These are phyloP conservation scores for Colletotrichum filicis DNA, from an alignment of 2,329 filamentous ascomycete genomes.

Conservation along the genomic window DNA sequence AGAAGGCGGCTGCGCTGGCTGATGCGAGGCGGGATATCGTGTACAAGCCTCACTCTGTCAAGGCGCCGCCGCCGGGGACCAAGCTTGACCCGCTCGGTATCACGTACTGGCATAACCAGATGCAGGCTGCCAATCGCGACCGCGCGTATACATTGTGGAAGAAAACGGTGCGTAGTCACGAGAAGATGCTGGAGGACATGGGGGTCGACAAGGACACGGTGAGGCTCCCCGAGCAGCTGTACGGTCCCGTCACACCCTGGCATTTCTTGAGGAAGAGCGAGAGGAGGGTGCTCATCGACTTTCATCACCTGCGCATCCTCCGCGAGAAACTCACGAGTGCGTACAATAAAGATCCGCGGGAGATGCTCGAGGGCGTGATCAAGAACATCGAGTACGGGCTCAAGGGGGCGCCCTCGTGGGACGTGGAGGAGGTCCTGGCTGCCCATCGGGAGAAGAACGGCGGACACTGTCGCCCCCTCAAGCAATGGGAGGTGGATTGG, in stretches of 20 bases:
- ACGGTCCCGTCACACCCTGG: constrained; percentile 41
- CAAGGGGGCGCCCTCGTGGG: background rate
- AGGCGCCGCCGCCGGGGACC: constrained; percentile 10
- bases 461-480: background rate
- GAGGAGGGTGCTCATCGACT: constrained; percentile 40
- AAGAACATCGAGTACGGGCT: constrained; percentile 26
- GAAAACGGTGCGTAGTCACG: constrained; percentile 37
- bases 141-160: constrained; percentile 40
- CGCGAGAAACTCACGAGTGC: constrained; percentile 40
- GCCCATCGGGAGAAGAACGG: background rate
- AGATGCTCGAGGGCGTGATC: constrained; percentile 41
- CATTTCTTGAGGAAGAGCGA: constrained; percentile 40
- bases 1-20: constrained; percentile 31
- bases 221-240: constrained; percentile 43
- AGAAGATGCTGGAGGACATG: constrained; percentile 26
- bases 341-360: constrained; percentile 39
- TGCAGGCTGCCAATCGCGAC: constrained; percentile 38
- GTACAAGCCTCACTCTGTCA: constrained; percentile 28
- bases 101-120: constrained; percentile 42
- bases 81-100: constrained; percentile 45
- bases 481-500: constrained; percentile 27
- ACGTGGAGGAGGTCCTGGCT: constrained; percentile 14
- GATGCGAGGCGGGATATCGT: constrained; percentile 5
- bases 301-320: constrained; percentile 36
- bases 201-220: constrained; percentile 9